Evolutionary conservation across 1,284 basidiomycete species (phyloP).

Genomic region (Sporisorium exsertum): DNA sequence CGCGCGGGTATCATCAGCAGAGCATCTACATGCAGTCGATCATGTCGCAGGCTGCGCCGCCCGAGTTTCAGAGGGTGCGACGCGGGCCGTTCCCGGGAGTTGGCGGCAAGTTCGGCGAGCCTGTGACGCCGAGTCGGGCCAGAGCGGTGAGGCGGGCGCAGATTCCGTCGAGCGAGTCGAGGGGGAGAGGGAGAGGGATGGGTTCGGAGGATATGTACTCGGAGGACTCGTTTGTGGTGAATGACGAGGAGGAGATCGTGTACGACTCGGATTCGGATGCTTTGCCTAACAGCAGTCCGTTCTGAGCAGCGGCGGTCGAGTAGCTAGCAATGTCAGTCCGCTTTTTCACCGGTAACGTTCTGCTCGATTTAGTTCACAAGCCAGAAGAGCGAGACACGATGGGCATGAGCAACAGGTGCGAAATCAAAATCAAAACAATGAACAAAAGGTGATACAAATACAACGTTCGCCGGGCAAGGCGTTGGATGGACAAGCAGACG

Average conservation of each 20-base stretch:
- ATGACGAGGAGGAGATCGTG: conserved; percentile 57
- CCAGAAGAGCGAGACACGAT: conserved; percentile 1
- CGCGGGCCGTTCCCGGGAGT: conserved; percentile 51
- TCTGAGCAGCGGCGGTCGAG: conserved; percentile 10
- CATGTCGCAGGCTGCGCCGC: conserved; percentile 54
- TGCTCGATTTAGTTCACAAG: neutral
- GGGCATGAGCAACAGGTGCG: conserved; percentile 3
- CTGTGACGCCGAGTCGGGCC: conserved; percentile 13
- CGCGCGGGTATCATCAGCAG: conserved; percentile 74
- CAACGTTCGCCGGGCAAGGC: neutral
- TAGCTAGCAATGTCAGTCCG: neutral
- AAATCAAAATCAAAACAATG: neutral
- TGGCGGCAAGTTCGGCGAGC: conserved; percentile 50
- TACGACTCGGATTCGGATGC: conserved; percentile 38
- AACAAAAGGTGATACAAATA: conserved; percentile 11
- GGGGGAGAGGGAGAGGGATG: conserved; percentile 11
- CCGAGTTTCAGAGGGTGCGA: conserved; percentile 35
- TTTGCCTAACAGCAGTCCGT: conserved; percentile 37
- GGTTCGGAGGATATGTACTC: conserved; percentile 54
- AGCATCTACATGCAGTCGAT: conserved; percentile 64
- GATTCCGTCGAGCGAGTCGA: conserved; percentile 42
- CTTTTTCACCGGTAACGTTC: neutral
- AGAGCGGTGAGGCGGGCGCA: conserved; percentile 12
- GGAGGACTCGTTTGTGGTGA: conserved; percentile 62
- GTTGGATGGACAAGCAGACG: no score